Evolutionary conservation across 148 eudicot genomes (phyloP), one percentile per base, ranked within the genome.

Genomic region (Nepenthes gracilis): DNA sequence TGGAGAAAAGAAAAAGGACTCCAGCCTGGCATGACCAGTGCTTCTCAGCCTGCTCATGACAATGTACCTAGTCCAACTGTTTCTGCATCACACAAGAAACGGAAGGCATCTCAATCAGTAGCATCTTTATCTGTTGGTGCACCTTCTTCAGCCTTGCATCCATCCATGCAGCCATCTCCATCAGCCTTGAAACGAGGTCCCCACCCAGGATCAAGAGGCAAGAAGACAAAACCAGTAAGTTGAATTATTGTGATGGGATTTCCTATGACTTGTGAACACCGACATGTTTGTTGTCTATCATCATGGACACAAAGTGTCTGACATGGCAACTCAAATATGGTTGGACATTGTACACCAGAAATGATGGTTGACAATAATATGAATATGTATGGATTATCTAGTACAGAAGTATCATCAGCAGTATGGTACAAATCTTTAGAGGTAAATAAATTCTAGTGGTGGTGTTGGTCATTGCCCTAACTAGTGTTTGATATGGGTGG

Each of bases 31-130:
- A 72, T 85, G 72, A 77, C 59, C 68, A 69, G 70, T 58, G 59
- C 84, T 57, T 75, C 80, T 66, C 96, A 78, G 67, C 72, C 85
- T 50, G 64, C 72, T 63, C 88, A 82, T 69, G 89, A 88, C 62
- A 80, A 85, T 53, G 49, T 75, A 34, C 91, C 96, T 52, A 82
- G 96, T 65, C 91, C 95, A 51, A 82, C 96, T 38, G 77, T 88
- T 66, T 82, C 98, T 58, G 98, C 88, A 7, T 83, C 90, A 33
- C 90, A 90, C 52, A 92, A 81, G 73, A 88, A 83, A 60, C 94
- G 75, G 70, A 87, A 81, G 76, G 72, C 80, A 62, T 71, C 68
- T 45, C 88, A 74, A 66, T 75, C 95, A 49, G 63, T 74, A 47
- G 81, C 88, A 43, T 82, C 90, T 55, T 81, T 86, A 65, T 83